Base-by-base conservation (phyloP, 2,329 filamentous ascomycete species). In the Lachnum nothofagi region DNA sequence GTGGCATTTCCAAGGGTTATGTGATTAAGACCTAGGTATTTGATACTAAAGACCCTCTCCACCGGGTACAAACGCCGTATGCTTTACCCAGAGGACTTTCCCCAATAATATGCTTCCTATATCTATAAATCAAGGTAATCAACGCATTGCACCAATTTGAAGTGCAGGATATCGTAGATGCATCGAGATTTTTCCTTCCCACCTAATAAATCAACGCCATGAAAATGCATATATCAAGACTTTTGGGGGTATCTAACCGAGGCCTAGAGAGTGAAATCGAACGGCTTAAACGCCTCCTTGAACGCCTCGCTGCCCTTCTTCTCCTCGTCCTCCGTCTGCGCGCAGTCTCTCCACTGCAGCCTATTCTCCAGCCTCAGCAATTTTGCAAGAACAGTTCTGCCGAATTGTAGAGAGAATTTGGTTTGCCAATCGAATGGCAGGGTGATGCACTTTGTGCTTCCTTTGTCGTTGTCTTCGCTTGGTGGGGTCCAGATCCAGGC, bases 381-480 rank as follows among this genome's bases (percentile, higher is more conserved):
- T 69, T 95, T 96, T 1, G 89, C 91, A 66, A 97, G 72, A 3
- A 96, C 93, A 38, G 83, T 81, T 34, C 94, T 78, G 3, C 88
- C 90, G 62, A 95, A 97, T 64, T 97, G 91, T 39, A 96, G 70
- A 64, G 95, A 90, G 65, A 98, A 97, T 12, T 85, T 80, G 55
- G 86, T 79, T 16, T 80, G 82, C 22, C 82, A 72, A 51, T 83
- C 79, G 7, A 96, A 76, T 5, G 81, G 81, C 71, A 97, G 79
- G 45, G 91, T 76, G 49, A 96, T 72, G 48, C 81, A 83, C 57
- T 83, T 83, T 54, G 86, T 81, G 63, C 63, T 63, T 9, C 61
- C 63, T 35, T 65, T 52, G 1, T 64, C 59, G 5, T 64, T 67
- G 60, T 73, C 71, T 59, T 79, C 70, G 51, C 73, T 74, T 20